Evolutionary conservation across 2,329 filamentous ascomycete genomes (phyloP).

Genomic region (Penicillium sp.): DNA sequence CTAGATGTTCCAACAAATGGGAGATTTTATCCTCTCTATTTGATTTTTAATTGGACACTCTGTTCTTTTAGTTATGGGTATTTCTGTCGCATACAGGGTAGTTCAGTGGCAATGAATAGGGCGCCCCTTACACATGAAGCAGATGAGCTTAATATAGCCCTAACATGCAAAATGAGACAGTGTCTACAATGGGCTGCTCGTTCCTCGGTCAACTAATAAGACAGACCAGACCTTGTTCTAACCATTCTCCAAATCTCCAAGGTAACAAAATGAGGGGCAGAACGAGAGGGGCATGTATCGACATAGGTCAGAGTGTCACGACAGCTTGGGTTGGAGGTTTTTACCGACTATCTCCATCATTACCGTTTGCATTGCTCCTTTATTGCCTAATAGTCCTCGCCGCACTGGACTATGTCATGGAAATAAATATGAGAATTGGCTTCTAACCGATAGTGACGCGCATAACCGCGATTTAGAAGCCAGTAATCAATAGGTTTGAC

Average conservation of each 20-base stretch:
- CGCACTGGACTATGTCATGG: background rate
- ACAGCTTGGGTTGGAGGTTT: background rate
- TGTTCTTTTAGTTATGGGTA: background rate
- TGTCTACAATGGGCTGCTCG: background rate
- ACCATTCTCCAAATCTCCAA: background rate
- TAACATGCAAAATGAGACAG: constrained; percentile 8
- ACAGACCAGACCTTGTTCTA: background rate
- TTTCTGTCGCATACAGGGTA: background rate
- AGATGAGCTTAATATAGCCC: constrained; percentile 14
- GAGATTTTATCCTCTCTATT: constrained; percentile 1
- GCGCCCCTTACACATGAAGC: constrained; percentile 9
- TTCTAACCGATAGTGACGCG: background rate
- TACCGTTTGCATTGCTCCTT: background rate
- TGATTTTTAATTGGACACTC: background rate
- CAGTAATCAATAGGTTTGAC: background rate
- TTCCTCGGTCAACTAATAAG: constrained; percentile 2
- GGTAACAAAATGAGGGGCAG: constrained; percentile 4
- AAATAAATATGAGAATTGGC: background rate
- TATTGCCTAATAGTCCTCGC: background rate
- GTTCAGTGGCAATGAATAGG: constrained; percentile 1
- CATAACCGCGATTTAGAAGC: background rate
- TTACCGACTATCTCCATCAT: background rate
- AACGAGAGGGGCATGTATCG: constrained; percentile 8
- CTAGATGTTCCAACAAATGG: background rate
- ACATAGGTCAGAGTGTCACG: background rate